Base-by-base conservation (phyloP, 352 stramenopile species). In the Phytopythium boreale region DNA sequence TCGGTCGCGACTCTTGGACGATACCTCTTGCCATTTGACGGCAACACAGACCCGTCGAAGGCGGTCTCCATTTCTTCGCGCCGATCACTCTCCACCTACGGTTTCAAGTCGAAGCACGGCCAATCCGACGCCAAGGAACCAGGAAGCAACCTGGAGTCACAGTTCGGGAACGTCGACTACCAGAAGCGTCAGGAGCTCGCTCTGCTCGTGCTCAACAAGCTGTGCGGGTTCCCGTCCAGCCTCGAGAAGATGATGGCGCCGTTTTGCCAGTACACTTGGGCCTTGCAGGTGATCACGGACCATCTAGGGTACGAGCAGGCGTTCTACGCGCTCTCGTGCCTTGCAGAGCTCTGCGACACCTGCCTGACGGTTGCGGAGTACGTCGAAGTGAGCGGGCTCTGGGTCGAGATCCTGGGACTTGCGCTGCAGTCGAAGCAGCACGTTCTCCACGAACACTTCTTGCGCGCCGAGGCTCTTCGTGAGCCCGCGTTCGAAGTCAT, bases 121-220 rank as follows among this genome's bases (percentile, higher is more conserved):
- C 88, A 80, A 31, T 62, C 36, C 12, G 66, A 70, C 15, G 63
- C 74, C 15, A 60, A 75, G 17, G 69, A 83, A 47, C 65, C 63
- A 2, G 69, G 70, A 2, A 58, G 63, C 22, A 68, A 62, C 11
- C 88, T 88, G 72, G 80, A 91, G 44, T 63, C 69, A 22, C 81
- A 91, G n/a, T 93, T 92, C 67, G 85, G 85, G 20, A 92, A 91
- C 56, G 66, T 78, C 0, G 85, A 94, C 57, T 94, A 92, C 62
- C 62, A 92, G 52, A 77, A 77, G 50, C 81, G 85, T 0, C 85
- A 94, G 70, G 85, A 94, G 44, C 76, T 87, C 50, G 83, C 85
- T 1, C 56, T 94, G 24, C 72, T 91, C 14, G 87, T 94, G 22
- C 53, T 94, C 4, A 92, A 90, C 72, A 92, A 91, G 68, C 80